Percentiles rank a stretch among this genome's conserved stretches.
phyloP scores from a whole-genome alignment of 176 grass and related monocot species.

The Alopecurus myosuroides region DNA sequence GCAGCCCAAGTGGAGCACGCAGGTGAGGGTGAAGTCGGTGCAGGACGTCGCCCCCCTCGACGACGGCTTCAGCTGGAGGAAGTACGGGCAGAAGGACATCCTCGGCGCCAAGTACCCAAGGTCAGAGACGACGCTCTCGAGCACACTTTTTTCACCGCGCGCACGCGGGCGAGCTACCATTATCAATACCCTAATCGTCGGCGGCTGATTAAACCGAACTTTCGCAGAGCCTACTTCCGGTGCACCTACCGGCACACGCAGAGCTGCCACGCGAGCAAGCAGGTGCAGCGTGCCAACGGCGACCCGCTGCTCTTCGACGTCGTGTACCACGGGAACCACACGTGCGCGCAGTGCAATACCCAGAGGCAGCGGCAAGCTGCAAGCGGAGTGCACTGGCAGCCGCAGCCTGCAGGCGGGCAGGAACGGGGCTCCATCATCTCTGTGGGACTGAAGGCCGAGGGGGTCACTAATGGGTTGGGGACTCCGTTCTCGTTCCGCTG shows the following conservation, averaged over 20 bases:
- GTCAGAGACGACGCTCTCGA: slow-evolving; percentile 20
- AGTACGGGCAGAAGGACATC: slow-evolving; percentile 98
- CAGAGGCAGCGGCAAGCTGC: not conserved
- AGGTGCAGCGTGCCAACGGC: slow-evolving; percentile 77
- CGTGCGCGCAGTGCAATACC: slow-evolving; percentile 32
- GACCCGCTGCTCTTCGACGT: slow-evolving; percentile 73
- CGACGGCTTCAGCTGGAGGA: slow-evolving; percentile 93
- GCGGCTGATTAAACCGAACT: not conserved
- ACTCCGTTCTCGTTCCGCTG: slow-evolving; percentile 1
- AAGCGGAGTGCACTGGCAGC: not conserved
- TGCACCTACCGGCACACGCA: slow-evolving; percentile 83
- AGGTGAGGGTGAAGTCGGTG: slow-evolving; percentile 52
- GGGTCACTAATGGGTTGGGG: not conserved
- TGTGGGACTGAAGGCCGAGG: not conserved
- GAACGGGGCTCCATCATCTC: not conserved
- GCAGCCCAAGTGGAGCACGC: slow-evolving; percentile 58
- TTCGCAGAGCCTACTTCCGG: slow-evolving; percentile 78
- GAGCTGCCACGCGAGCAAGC: slow-evolving; percentile 69
- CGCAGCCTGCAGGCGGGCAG: not conserved
- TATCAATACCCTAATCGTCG: not conserved
- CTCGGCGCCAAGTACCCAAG: slow-evolving; percentile 94
- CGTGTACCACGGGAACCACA: slow-evolving; percentile 69
- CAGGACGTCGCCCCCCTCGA: slow-evolving; percentile 57
- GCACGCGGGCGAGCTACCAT: not conserved
- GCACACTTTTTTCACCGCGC: not conserved